phyloP scores from a whole-genome alignment of 2,329 filamentous ascomycete genomes.

The Rugonectria rugulosa region DNA sequence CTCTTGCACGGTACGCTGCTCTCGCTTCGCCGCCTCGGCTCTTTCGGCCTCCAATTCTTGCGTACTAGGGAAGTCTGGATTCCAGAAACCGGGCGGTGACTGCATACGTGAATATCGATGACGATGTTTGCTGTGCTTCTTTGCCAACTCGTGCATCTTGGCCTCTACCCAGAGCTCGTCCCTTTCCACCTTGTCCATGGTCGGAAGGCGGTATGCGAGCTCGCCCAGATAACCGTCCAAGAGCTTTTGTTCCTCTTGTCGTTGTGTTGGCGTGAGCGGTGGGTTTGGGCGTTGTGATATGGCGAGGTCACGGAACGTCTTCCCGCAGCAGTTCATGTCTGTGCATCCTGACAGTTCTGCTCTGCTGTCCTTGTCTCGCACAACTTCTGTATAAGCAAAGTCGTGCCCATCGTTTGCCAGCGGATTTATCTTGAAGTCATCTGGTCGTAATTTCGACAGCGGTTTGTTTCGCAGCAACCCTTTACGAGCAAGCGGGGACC shows the following conservation, averaged over 20 bases:
- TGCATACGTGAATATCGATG: conserved; percentile 74
- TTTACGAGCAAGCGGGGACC: conserved; percentile 26
- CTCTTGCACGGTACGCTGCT: conserved; percentile 71
- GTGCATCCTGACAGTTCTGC: conserved; percentile 78
- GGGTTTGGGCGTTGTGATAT: conserved; percentile 54
- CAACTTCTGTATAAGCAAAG: conserved; percentile 77
- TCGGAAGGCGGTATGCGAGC: conserved; percentile 63
- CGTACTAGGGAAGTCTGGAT: conserved; percentile 86
- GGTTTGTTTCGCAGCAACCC: conserved; percentile 65
- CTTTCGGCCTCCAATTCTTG: conserved; percentile 77
- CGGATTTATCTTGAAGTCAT: conserved; percentile 86
- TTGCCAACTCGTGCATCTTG: conserved; percentile 74
- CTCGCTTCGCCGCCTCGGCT: conserved; percentile 68
- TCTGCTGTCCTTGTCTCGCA: conserved; percentile 74
- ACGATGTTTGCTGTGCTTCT: conserved; percentile 79
- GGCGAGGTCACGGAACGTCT: conserved; percentile 73
- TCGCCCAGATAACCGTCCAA: conserved; percentile 67
- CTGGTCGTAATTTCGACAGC: conserved; percentile 63
- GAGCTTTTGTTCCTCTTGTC: conserved; percentile 55
- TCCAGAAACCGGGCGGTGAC: conserved; percentile 90
- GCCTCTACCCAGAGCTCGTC: conserved; percentile 77
- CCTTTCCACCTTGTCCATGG: conserved; percentile 67
- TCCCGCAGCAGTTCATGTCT: conserved; percentile 78
- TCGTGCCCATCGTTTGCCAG: conserved; percentile 72
- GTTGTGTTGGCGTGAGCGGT: conserved; percentile 45